phyloP scores from a whole-genome alignment of 2,329 filamentous ascomycete genomes.

The Pyrenophora teres region DNA sequence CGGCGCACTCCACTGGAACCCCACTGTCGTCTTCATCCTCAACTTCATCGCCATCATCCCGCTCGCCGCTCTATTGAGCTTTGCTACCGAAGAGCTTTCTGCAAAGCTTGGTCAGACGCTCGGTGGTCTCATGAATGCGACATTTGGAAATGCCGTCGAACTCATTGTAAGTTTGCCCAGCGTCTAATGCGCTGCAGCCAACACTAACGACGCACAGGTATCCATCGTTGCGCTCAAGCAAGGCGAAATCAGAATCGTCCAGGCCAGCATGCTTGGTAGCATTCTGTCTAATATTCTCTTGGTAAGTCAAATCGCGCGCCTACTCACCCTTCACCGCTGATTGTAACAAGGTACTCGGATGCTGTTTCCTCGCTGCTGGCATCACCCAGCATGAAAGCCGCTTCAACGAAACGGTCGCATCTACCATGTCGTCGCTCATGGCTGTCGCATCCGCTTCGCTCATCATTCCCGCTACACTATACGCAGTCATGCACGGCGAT shows the following conservation, averaged over 20 bases:
- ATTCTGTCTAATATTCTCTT: slow-evolving; percentile 94
- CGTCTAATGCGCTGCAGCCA: slow-evolving; percentile 1
- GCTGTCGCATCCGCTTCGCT: slow-evolving; percentile 60
- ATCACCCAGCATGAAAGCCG: slow-evolving; percentile 50
- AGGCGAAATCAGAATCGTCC: slow-evolving; percentile 91
- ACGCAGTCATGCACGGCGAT: slow-evolving; percentile 52
- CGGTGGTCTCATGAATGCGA: slow-evolving; percentile 75
- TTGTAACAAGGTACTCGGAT: slow-evolving; percentile 58
- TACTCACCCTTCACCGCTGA: slow-evolving; percentile 46
- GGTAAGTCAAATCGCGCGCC: slow-evolving; percentile 49
- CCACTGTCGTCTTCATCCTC: slow-evolving; percentile 72
- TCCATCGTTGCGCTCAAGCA: slow-evolving; percentile 88
- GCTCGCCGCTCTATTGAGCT: slow-evolving; percentile 73
- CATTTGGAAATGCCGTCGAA: slow-evolving; percentile 80
- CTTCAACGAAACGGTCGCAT: slow-evolving; percentile 77
- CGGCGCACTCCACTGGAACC: slow-evolving; percentile 65
- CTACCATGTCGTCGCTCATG: slow-evolving; percentile 71
- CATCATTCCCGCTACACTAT: slow-evolving; percentile 60
- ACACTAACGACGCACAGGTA: slow-evolving; percentile 60
- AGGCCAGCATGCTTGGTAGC: slow-evolving; percentile 94
- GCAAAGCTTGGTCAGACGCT: slow-evolving; percentile 73
- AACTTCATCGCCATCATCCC: slow-evolving; percentile 84
- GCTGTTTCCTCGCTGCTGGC: slow-evolving; percentile 59
- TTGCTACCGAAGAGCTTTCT: slow-evolving; percentile 78
- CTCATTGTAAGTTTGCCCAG: slow-evolving; percentile 62